A percentile compares a stretch with the other conserved stretches of the same genome.
phyloP scores from a whole-genome alignment of 345 rosid genomes.

The Barbarea vulgaris region DNA sequence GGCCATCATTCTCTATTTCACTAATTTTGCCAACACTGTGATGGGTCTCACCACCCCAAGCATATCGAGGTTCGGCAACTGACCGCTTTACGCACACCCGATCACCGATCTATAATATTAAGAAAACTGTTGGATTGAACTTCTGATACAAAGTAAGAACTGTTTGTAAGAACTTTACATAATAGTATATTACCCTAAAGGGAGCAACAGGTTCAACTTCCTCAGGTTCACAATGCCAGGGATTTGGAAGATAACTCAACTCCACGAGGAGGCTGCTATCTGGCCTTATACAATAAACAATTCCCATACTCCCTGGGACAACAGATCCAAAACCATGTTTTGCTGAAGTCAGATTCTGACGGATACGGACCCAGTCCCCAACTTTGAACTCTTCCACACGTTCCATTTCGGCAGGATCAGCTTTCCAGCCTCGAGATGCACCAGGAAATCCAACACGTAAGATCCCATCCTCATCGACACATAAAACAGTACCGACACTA shows the following conservation, averaged over 20 bases:
- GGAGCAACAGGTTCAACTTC: constrained; percentile 92
- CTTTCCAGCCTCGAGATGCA: constrained; percentile 99
- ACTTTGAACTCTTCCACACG: constrained; percentile 99
- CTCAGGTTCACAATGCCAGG: constrained; percentile 98
- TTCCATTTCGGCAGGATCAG: constrained; percentile 99
- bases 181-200: constrained; percentile 66
- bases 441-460: constrained; percentile 99
- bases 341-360: constrained; percentile 86
- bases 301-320: constrained; percentile 96
- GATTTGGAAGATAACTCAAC: constrained; percentile 84
- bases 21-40: constrained; percentile 94
- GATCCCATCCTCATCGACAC: constrained; percentile 99
- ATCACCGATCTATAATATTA: constrained; percentile 76
- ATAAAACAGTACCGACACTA: constrained; percentile 91
- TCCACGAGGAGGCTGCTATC: constrained; percentile 91
- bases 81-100: constrained; percentile 94
- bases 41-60: constrained; percentile 99
- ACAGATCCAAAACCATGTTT: constrained; percentile 96
- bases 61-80: constrained; percentile 98
- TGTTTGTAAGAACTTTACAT: constrained; percentile 16
- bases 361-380: constrained; percentile 98
- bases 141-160: constrained; percentile 23
- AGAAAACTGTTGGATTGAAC: constrained; percentile 26
- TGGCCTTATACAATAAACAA: constrained; percentile 90
- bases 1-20: constrained; percentile 96